Evolutionary conservation across 2,329 filamentous ascomycete genomes (phyloP).

Genomic region (Botryotinia calthae): DNA sequence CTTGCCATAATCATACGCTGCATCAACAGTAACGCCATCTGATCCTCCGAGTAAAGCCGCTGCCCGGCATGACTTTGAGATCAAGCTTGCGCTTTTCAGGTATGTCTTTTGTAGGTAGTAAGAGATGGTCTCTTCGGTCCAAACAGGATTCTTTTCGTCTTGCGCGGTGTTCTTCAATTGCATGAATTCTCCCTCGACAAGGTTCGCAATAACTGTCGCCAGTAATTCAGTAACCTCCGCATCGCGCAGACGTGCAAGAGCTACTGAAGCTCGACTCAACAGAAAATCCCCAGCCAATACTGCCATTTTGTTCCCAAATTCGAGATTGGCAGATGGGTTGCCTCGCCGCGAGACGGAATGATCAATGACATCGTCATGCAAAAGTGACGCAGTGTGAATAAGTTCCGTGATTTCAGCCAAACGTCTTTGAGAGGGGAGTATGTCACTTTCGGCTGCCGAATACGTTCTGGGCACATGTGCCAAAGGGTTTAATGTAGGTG

Average conservation of each 20-base stretch:
- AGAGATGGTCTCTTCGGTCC: conserved; percentile 82
- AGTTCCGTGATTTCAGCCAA: conserved; percentile 96
- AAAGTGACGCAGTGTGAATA: conserved; percentile 92
- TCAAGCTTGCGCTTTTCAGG: conserved; percentile 91
- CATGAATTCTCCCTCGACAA: conserved; percentile 99
- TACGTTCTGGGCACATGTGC: conserved; percentile 39
- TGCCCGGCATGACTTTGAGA: conserved; percentile 92
- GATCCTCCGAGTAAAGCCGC: conserved; percentile 81
- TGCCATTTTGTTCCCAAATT: conserved; percentile 99
- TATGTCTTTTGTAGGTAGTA: conserved; percentile 99
- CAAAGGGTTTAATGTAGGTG: conserved; percentile 50
- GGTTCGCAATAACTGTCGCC: conserved; percentile 93
- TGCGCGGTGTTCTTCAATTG: conserved; percentile 93
- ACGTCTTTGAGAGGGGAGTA: conserved; percentile 88
- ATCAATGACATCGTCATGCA: conserved; percentile 98
- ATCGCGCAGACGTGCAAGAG: conserved; percentile 83
- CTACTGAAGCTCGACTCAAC: conserved; percentile 87
- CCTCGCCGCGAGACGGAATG: conserved; percentile 82
- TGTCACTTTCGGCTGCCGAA: conserved; percentile 54
- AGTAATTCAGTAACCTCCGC: conserved; percentile 93
- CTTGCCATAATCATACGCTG: conserved; percentile 87
- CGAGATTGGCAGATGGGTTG: conserved; percentile 83
- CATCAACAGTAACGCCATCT: conserved; percentile 76
- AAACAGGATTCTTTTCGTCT: conserved; percentile 80
- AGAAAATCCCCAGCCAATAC: conserved; percentile 97